These are phyloP conservation scores for Blastomyces emzantsi DNA, from an alignment of 2,329 filamentous ascomycete genomes.

Conservation along the genomic window DNA sequence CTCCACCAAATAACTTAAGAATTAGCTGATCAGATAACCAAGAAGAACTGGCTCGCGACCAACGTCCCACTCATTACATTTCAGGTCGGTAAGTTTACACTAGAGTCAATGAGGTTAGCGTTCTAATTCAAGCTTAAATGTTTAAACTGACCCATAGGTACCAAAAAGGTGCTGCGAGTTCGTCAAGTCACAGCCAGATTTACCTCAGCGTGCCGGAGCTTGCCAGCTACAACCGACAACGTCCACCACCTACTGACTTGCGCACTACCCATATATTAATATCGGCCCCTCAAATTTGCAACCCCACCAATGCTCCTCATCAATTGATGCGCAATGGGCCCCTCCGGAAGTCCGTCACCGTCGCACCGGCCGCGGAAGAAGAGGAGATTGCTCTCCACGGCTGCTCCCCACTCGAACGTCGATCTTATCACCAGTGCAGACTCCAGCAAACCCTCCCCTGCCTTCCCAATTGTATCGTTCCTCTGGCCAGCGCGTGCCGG, in stretches of 20 bases:
- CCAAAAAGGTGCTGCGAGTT: not conserved
- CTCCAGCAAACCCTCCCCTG: slow-evolving; percentile 48
- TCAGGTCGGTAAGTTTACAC: not conserved
- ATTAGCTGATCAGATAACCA: too few relatives aligned
- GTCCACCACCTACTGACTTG: not conserved
- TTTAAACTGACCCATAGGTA: not conserved
- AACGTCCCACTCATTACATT: too few relatives aligned
- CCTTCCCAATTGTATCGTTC: slow-evolving; percentile 88
- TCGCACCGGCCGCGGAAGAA: slow-evolving; percentile 40
- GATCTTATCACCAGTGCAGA: slow-evolving; percentile 37
- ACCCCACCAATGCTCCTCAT: not conserved
- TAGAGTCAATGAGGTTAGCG: not conserved
- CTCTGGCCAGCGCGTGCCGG: slow-evolving; percentile 78
- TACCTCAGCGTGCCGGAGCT: not conserved
- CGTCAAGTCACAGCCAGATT: not conserved
- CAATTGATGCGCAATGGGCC: slow-evolving; percentile 13
- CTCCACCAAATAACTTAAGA: not conserved
- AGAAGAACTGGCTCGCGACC: too few relatives aligned
- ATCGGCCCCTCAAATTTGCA: not conserved
- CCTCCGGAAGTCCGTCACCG: slow-evolving; percentile 24
- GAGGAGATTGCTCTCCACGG: slow-evolving; percentile 28
- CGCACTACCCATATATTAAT: too few relatives aligned
- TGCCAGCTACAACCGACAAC: not conserved
- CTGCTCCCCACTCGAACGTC: slow-evolving; percentile 32
- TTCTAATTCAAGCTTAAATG: not conserved